Evolutionary conservation across 2,329 filamentous ascomycete species (phyloP), one percentile per base, ranked within the genome.

Genomic region (Penicillium sp.): DNA sequence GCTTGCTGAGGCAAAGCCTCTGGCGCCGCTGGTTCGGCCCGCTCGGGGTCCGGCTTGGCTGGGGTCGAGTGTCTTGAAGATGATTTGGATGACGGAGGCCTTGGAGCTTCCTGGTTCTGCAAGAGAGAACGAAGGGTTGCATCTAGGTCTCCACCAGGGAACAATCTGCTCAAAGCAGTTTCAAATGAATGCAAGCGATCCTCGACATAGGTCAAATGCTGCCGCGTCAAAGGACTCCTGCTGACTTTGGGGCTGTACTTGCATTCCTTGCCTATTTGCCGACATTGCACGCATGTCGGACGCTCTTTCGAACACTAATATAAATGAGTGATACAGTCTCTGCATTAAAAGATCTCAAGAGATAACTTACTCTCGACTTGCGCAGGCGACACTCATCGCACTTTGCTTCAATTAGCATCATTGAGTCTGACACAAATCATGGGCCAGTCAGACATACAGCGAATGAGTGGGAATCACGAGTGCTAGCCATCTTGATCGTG

Each of bases 1-100:
- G 62, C 61, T 45, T 64, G 61, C 35, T 64, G 60, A 6, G 62
- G 62, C 18, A 65, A 44, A 30, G 62, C 57, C 74, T 78, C 50
- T 59, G 69, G 58, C 7, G 62, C 18, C 18, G 18, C 59, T 22
- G 60, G 51, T 30, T 64, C 61, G 8, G 57, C 52, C 18, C 56
- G 54, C 33, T 62, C 60, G 20, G 54, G 51, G 35, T 63, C 61
- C 20, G 52, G 45, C 33, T 57, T 64, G 8, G 54, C 55, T 16
- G 58, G 61, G 3, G 61, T 63, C 5, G 61, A 65, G 34, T 65
- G 61, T 39, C 60, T 56, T 17, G 61, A 64, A n/a, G 62, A 63
- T 6, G 60, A 53, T 32, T 63, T 55, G 29, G 61, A 62, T 25
- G 61, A 64, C 17, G 58, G 46, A 11, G 56, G 51, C 33, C 56